Base-by-base conservation (phyloP, 2,329 filamentous ascomycete species). In the Trichothecium roseum region DNA sequence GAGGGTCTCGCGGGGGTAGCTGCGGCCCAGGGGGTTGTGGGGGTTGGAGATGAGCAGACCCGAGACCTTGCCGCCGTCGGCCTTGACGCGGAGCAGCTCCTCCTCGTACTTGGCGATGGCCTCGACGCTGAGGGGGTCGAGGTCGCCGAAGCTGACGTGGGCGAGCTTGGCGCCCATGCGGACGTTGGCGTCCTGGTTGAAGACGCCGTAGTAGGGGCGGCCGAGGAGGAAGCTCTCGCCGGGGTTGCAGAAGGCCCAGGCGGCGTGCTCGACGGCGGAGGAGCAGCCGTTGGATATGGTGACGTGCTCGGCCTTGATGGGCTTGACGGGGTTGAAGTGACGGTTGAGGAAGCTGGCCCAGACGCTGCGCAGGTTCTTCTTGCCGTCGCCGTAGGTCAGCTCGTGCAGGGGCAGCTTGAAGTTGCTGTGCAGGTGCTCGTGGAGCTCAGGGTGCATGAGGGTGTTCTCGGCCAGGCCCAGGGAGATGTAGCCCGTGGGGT, bases 51-150 rank as follows among this genome's bases (percentile, higher is more conserved):
- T 8, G 8, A 35, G 9, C n/a, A 35, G 8, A 9, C n/a, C 33
- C 8, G 22, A 10, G 18, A 35, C 33, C 20, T 20, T 35, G 22
- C 26, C 18, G 22, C 24, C 33, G 20, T 24, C 20, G 20, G 20
- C 20, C 20, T 24, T 24, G 6, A 24, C 20, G 20, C 20, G 20
- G 20, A 24, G 20, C 20, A 24, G 20, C 20, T 24, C 20, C 20
- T 24, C 20, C 20, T 24, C 20, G 20, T 24, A 24, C 20, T 48
- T 35, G 54, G 51, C 28, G 63, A 67, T 42, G 20, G 20, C 20
- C 54, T 52, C 45, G 59, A 56, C 33, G 52, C 60, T 18, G 67
- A 72, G 44, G 71, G 74, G 41, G 57, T 74, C 36, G 72, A 71
- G 53, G 60, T 60, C 20, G 20, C 20, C 20, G 20, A 24, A 24